Evolutionary conservation across 768 basidiomycete genomes (phyloP), one percentile per base, ranked within the genome.

Genomic region (Suillus subalutaceus): DNA sequence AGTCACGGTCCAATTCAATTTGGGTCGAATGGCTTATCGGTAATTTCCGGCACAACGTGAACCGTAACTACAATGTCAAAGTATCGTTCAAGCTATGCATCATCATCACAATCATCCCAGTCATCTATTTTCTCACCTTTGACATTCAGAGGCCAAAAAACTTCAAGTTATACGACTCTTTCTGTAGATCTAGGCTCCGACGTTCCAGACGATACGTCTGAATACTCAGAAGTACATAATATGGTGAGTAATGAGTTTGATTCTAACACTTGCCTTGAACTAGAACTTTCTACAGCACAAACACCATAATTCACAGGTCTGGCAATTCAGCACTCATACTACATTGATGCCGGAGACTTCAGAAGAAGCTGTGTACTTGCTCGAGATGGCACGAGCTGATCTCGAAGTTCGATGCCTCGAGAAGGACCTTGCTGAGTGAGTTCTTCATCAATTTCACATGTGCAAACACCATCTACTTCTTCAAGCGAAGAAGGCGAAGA

Each of bases 201-300:
- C 12, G n/a, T 48, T 12, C 4, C 48, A 48, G 48, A 48, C 4
- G 2, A 48, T 48, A 48, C 12, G 10, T 48, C 48, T 48, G 48
- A 48, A 4, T 12, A 0, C 48, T 48, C 0, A 4, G 48, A 48
- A 48, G 48, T 48, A 4, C 12, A 48, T 23, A 48, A 48, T 48
- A 48, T 48, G 48, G 48, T 48, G 48, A 48, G n/a, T 48, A 12
- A 48, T 48, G 48, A 6, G 48, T 10, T 48, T 2, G 48, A 48
- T 48, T 48, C 48, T 40, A 48, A 48, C 48, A 48, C 48, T 23
- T 48, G 48, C 48, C 48, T 48, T 48, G n/a, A 48, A 48, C 12
- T 10, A 48, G n/a, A 12, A 12, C 12, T 48, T 12, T 23, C 48
- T 48, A 48, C 48, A 48, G 48, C 10, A 48, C 46, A 48, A n/a